Conservation (phyloP, 192 early-diverging fungal species). For the Glomus cerebriforme region DNA sequence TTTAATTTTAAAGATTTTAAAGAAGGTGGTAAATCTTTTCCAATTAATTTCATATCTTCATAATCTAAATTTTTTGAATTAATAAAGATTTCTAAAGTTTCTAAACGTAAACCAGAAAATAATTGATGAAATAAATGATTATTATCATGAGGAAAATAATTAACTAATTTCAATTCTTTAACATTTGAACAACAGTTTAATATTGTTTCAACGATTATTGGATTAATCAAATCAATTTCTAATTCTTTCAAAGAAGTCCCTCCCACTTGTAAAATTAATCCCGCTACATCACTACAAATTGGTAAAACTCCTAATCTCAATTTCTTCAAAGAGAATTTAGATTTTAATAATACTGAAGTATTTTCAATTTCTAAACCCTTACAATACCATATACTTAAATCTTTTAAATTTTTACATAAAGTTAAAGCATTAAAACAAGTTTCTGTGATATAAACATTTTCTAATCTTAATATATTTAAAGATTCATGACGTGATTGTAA, state of each 20-base stretch:
- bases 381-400: background rate
- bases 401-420: background rate
- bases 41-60: background rate
- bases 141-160: background rate
- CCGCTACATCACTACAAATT: background rate
- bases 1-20: conserved; percentile 6
- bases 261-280: background rate
- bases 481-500: background rate
- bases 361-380: background rate
- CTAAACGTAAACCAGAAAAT: no score
- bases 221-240: background rate
- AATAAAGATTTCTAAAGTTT: background rate
- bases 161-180: background rate
- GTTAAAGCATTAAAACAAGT: background rate
- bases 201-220: background rate
- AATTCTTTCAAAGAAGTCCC: background rate
- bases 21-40: conserved; percentile 1
- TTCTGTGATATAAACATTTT: background rate
- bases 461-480: background rate
- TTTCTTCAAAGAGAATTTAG: background rate
- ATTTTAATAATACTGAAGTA: background rate
- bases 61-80: background rate
- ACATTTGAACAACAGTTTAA: background rate
- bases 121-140: background rate
- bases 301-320: background rate